phyloP scores from a whole-genome alignment of 257 asterid species.

The Lycium ferocissimum region DNA sequence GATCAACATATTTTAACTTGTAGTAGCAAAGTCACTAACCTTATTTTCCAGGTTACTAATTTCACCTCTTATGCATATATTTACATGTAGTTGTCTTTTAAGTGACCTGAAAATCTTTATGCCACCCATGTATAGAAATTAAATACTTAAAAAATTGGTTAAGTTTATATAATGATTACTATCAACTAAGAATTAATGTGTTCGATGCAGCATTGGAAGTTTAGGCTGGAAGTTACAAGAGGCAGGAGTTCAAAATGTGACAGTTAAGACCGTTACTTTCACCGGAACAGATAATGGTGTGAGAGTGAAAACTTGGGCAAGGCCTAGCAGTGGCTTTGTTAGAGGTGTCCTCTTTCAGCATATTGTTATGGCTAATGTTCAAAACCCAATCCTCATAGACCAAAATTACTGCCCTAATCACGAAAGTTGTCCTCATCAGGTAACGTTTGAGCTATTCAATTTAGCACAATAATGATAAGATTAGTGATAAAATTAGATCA shows the following conservation, averaged over 20 bases:
- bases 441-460: neutral
- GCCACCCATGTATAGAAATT: too few relatives aligned
- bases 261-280: constrained; percentile 18
- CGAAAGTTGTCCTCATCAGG: constrained; percentile 35
- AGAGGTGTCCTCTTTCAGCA: constrained; percentile 29
- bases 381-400: constrained; percentile 37
- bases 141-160: too few relatives aligned
- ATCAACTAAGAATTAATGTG: too few relatives aligned
- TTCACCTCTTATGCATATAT: too few relatives aligned
- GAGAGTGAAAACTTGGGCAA: constrained; percentile 39
- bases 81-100: too few relatives aligned
- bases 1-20: too few relatives aligned
- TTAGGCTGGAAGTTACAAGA: constrained; percentile 31
- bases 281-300: constrained; percentile 31
- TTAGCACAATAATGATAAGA: neutral
- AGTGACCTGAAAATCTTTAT: too few relatives aligned
- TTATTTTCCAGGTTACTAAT: too few relatives aligned
- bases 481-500: neutral
- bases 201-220: constrained; percentile 34
- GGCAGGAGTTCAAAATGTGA: constrained; percentile 36
- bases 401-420: constrained; percentile 35
- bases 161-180: neutral
- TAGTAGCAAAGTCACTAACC: too few relatives aligned
- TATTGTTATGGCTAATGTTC: constrained; percentile 32
- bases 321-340: constrained; percentile 33